A percentile compares a stretch with the other conserved stretches of the same genome.
Evolutionary conservation across 768 basidiomycete species (phyloP).

Genomic region (Coprinopsis cinerea): DNA sequence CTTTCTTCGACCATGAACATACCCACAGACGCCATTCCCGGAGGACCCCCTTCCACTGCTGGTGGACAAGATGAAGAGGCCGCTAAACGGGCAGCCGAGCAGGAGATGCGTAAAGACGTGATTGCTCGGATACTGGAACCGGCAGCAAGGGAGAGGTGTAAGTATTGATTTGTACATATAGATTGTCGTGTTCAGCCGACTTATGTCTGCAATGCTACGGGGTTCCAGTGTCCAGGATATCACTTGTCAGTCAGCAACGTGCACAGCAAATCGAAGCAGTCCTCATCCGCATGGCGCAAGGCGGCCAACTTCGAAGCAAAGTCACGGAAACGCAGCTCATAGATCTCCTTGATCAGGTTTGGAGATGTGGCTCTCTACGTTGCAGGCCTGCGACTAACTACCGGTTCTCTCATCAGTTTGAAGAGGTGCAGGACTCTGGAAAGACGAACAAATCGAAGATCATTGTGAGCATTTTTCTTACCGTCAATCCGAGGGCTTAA

Average conservation of each 20-base stretch:
- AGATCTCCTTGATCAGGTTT: constrained; percentile 81
- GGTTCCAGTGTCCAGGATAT: constrained; percentile 72
- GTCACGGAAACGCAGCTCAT: constrained; percentile 82
- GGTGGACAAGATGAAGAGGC: constrained; percentile 37
- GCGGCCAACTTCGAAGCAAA: constrained; percentile 70
- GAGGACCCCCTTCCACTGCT: constrained; percentile 41
- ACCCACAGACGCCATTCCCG: constrained; percentile 36
- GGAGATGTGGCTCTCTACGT: constrained; percentile 5
- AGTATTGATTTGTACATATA: neutral
- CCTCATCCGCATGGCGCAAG: constrained; percentile 76
- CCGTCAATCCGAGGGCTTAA: no score
- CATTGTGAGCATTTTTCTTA: no score
- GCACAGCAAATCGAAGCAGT: constrained; percentile 77
- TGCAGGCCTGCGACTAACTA: neutral
- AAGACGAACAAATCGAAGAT: constrained; percentile 53
- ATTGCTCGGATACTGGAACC: constrained; percentile 73
- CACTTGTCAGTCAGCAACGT: constrained; percentile 78
- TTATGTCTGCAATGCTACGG: constrained; percentile 3
- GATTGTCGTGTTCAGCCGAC: neutral
- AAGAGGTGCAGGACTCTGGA: constrained; percentile 44
- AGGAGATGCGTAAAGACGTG: constrained; percentile 73
- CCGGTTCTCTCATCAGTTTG: constrained; percentile 35
- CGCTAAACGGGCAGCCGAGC: constrained; percentile 47
- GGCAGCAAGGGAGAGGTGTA: constrained; percentile 78
- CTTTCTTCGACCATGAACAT: constrained; percentile 31